Base-by-base conservation (phyloP, 129 eudicot genomes). In the Artemisia argyi region DNA sequence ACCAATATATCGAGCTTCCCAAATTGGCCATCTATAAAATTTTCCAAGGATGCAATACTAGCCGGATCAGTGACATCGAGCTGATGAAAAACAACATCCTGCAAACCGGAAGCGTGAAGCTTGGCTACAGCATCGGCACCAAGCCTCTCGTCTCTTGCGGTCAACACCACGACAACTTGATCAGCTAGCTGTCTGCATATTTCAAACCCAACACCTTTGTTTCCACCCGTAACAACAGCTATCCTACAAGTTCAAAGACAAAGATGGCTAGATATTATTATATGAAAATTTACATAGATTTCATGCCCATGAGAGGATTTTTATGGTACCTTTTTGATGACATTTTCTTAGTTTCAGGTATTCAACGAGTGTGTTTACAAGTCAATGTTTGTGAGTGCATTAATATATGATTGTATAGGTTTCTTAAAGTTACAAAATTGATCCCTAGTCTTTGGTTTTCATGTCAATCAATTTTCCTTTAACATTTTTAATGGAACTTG, bases 181-280 rank as follows among this genome's bases (percentile, higher is more conserved):
- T 56, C 12, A 1, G 81, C 85, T 15, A 81, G 55, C 20, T 81
- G 85, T 28, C 85, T 20, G 59, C 85, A 81, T 56, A 71, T 76
- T 69, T 81, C 81, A 3, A 81, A 46, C 14, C 85, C 86, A 19
- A 78, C 72, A 46, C 86, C 86, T 82, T 82, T 82, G 73, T 82
- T 82, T 20, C 83, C 83, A 58, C 86, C 86, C 17, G 86, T 82
- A 58, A 74, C 72, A 64, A 74, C 71, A 32, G 71, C 78, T 13
- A 74, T 19, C 71, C 78, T 74, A 39, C 7, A 3, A 14, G 12
- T 61, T 24, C 6, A 49, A 26, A 7, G 16, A 3, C 47, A 28
- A 68, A 52, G 19, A 49, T 68, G 4, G n/a, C 1, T 17, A 15
- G 24, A 52, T n/a, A 17, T 65, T 17, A 26, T 15, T 13, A 15